Conservation (phyloP, 192 early-diverging fungal genomes). For the Borealophlyctis nickersoniae region DNA sequence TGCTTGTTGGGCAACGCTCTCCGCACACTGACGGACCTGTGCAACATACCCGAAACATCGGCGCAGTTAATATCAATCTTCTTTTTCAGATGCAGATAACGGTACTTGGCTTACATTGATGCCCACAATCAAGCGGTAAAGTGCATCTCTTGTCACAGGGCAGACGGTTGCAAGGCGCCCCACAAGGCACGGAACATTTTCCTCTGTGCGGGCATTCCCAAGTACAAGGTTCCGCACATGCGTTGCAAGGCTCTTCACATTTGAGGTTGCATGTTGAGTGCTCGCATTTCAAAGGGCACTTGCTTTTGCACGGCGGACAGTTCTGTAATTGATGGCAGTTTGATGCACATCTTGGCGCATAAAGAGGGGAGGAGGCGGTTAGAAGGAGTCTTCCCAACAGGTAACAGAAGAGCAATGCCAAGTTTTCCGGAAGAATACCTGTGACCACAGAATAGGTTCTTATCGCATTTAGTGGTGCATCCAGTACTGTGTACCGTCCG, state of each 20-base stretch:
- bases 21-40: slow-evolving; percentile 29
- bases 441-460: slow-evolving; percentile 40
- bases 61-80: not conserved
- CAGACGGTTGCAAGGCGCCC: slow-evolving; percentile 54
- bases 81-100: not conserved
- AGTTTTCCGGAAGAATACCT: too few relatives aligned
- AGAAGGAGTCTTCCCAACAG: too few relatives aligned
- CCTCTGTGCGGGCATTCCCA: slow-evolving; percentile 56
- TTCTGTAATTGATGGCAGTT: slow-evolving; percentile 5
- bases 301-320: slow-evolving; percentile 44
- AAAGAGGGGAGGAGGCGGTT: too few relatives aligned
- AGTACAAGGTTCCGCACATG: slow-evolving; percentile 43
- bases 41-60: not conserved
- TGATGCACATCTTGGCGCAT: not conserved
- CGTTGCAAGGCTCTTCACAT: slow-evolving; percentile 40
- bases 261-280: slow-evolving; percentile 36
- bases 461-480: too few relatives aligned
- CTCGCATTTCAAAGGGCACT: slow-evolving; percentile 36
- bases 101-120: slow-evolving; percentile 22
- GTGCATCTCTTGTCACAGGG: slow-evolving; percentile 54
- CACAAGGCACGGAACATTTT: slow-evolving; percentile 46
- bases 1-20: slow-evolving; percentile 25
- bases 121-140: slow-evolving; percentile 29
- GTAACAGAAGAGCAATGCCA: too few relatives aligned
- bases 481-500: too few relatives aligned